phyloP scores from a whole-genome alignment of 1,284 basidiomycete genomes.

The Ceratobasidium sp. region DNA sequence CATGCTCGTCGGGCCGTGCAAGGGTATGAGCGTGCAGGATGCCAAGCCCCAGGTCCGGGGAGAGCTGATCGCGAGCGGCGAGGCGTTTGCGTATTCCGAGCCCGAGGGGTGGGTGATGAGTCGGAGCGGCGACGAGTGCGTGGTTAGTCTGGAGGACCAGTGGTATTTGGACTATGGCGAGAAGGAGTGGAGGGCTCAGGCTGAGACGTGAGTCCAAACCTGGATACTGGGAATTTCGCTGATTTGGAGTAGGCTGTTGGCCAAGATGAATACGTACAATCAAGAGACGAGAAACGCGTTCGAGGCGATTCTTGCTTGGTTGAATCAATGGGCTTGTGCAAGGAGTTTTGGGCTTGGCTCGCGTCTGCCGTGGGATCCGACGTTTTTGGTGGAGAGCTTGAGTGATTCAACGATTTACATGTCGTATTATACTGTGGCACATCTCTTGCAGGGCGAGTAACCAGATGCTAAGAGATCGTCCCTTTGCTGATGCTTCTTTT shows the following conservation, averaged over 20 bases:
- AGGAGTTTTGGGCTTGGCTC: slow-evolving; percentile 97
- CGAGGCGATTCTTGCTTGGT: slow-evolving; percentile 92
- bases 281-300: slow-evolving; percentile 92
- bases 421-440: slow-evolving; percentile 96
- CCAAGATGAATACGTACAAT: slow-evolving; percentile 90
- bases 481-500: slow-evolving; percentile 42
- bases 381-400: slow-evolving; percentile 96
- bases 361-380: slow-evolving; percentile 95
- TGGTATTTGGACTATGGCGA: slow-evolving; percentile 99
- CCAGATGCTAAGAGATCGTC: slow-evolving; percentile 7
- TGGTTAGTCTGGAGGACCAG: slow-evolving; percentile 98
- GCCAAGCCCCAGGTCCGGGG: slow-evolving; percentile 91
- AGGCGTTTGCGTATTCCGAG: slow-evolving; percentile 94
- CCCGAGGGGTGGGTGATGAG: slow-evolving; percentile 94
- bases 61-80: slow-evolving; percentile 79
- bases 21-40: slow-evolving; percentile 87
- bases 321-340: slow-evolving; percentile 99
- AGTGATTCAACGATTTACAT: slow-evolving; percentile 99
- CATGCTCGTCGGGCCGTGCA: slow-evolving; percentile 91
- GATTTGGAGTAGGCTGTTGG: slow-evolving; percentile 68
- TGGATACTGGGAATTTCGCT: background rate
- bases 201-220: slow-evolving; percentile 73
- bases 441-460: slow-evolving; percentile 81
- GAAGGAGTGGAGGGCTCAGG: slow-evolving; percentile 83
- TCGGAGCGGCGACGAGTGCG: slow-evolving; percentile 93